phyloP scores from a whole-genome alignment of 805 yeast species.

The Monosporozyma servazzii region DNA sequence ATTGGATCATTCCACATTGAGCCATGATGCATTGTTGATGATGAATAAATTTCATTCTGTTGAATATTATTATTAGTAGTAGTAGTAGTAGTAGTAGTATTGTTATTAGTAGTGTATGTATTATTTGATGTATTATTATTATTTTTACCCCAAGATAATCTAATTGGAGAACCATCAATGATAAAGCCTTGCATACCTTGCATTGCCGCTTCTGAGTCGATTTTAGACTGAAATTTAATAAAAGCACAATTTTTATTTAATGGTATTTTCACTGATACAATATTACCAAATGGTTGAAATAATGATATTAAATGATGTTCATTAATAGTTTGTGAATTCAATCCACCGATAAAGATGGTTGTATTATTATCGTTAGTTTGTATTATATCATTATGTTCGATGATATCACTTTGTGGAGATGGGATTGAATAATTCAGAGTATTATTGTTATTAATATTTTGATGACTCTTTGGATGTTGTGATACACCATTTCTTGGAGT shows the following conservation, averaged over 20 bases:
- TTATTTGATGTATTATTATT: slow-evolving; percentile 5
- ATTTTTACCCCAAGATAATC: slow-evolving; percentile 66
- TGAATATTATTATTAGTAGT: not conserved
- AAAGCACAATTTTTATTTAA: slow-evolving; percentile 76
- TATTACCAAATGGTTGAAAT: slow-evolving; percentile 67
- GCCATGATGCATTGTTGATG: not conserved
- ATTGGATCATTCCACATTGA: slow-evolving; percentile 1
- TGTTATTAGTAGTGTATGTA: not conserved
- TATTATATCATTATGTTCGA: no score
- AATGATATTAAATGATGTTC: slow-evolving; percentile 53
- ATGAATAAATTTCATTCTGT: not conserved
- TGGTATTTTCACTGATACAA: slow-evolving; percentile 63
- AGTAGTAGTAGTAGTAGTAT: not conserved
- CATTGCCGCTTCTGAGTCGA: slow-evolving; percentile 71
- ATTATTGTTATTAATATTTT: not conserved
- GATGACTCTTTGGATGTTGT: not conserved
- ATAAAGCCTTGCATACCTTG: slow-evolving; percentile 71
- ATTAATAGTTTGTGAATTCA: slow-evolving; percentile 49
- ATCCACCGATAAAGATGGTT: slow-evolving; percentile 71
- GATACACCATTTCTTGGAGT: slow-evolving; percentile 47
- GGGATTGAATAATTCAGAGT: not conserved
- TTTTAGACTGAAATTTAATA: slow-evolving; percentile 55
- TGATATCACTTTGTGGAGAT: slow-evolving; percentile 1
- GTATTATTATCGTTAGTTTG: slow-evolving; percentile 36
- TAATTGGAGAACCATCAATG: slow-evolving; percentile 63